Evolutionary conservation across 192 early-diverging fungal genomes (phyloP), one percentile per base, ranked within the genome.

Genomic region (Gryganskiella cystojenkinii): DNA sequence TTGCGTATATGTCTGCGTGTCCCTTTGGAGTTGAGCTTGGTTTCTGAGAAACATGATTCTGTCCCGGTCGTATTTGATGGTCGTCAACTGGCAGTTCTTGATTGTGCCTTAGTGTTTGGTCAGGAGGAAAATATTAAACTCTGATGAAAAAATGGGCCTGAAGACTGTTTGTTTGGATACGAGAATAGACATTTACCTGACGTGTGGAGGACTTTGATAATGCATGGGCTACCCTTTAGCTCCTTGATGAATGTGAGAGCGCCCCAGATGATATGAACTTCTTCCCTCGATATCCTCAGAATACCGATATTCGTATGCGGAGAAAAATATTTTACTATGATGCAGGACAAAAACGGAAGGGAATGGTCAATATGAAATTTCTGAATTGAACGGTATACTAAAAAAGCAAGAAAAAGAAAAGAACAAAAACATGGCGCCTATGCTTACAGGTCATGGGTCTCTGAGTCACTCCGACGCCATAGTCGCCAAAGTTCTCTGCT

Each of bases 241-340:
- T 79, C 65, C 51, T 56, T 70, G 7, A 85, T 82, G 49, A 85
- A 85, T 13, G 81, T 83, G 15, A 85, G 55, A 35, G 81, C 81
- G n/a, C 73, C 70, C 73, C 81, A 82, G 9, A 81, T 68, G 35
- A 82, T 79, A 24, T 79, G 71, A 43, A 79, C 49, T 40, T 82
- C 70, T 40, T 85, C 84, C 58, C 84, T 57, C 5, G 84, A 72
- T 51, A 82, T 71, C 63, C 84, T 73, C 1, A 85, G 13, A 37
- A 85, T 79, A 0, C 84, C 84, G 44, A 85, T 71, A 50, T 81
- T 80, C 25, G 84, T 85, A 28, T 79, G 70, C 13, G 79, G 63
- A 6, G 84, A 85, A 70, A 74, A 85, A 53, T 85, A 85, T 61
- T 85, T 85, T 34, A 85, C 84, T 85, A 56, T 8, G 9, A n/a